Base-by-base conservation (phyloP, 805 yeast genomes). In the Zygosaccharomyces siamensis region DNA sequence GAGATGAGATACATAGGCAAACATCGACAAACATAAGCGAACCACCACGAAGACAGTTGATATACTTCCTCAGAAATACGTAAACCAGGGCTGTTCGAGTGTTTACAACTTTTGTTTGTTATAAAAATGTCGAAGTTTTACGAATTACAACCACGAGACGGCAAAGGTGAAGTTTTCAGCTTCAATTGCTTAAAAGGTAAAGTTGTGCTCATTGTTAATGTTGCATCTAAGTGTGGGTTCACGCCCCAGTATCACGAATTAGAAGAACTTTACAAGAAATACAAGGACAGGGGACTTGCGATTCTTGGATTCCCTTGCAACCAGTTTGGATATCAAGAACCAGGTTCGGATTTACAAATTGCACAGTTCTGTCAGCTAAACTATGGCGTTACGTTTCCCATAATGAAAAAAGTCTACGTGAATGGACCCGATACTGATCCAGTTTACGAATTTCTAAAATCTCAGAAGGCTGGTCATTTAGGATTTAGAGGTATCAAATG, bases 321-420 rank as follows among this genome's bases (percentile, higher is more conserved):
- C 70, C 96, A 89, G 65, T 89, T 89, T 64, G 92, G 86, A 28
- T 72, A 79, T 57, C 86, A 93, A 73, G 87, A 92, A 68, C 84
- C 95, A 56, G 83, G 82, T 4, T 61, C 77, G 3, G 81, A 78
- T 45, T 78, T 81, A 48, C 89, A 86, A 59, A 87, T 88, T 57
- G 81, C 80, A 14, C 67, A 74, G 42, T 86, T 86, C 72, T 89
- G 97, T 69, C 69, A 77, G 37, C 41, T 81, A 60, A 89, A 88
- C 73, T 93, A 82, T 66, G 96, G 97, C 49, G 97, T 92, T 43
- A 74, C 85, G 21, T 92, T 92, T 83, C 97, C 97, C 16, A 77
- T 92, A 33, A 72, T 92, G 78, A 76, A 78, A 66, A 93, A 90
- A 75, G 68, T 89, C 50, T 89, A 89, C 37, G 98, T 93, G 57